phyloP scores from a whole-genome alignment of 163 green algal genomes.

The Prototheca wickerhamii region DNA sequence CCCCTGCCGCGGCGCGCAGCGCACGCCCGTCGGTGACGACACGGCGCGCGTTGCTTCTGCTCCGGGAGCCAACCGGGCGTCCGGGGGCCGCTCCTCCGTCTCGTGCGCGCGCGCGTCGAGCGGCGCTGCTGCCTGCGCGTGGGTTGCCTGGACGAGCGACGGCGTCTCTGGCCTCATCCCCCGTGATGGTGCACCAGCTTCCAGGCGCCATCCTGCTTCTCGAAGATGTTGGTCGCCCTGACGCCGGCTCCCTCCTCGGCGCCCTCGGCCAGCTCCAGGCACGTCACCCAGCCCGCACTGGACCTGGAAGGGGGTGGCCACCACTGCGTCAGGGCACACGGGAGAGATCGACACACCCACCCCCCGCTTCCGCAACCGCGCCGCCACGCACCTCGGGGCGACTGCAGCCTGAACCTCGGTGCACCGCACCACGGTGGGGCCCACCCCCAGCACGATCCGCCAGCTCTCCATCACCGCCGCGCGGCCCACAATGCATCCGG shows the following conservation, averaged over 20 bases:
- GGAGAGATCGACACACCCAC: background rate
- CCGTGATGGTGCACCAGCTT: slow-evolving; percentile 78
- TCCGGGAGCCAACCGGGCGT: no score
- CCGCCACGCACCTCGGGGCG: slow-evolving; percentile 8
- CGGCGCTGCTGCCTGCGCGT: no score
- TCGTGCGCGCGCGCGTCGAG: no score
- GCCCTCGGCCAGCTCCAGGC: slow-evolving; percentile 71
- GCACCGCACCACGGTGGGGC: slow-evolving; percentile 56
- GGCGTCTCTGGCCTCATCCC: no score
- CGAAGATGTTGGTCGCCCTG: slow-evolving; percentile 84
- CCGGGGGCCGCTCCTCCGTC: no score
- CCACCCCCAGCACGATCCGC: slow-evolving; percentile 52
- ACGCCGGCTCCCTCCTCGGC: slow-evolving; percentile 54
- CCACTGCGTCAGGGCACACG: background rate
- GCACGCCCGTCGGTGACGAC: no score
- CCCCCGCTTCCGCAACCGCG: background rate
- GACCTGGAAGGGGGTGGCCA: slow-evolving; percentile 9
- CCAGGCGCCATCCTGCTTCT: slow-evolving; percentile 71
- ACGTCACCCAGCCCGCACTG: slow-evolving; percentile 66
- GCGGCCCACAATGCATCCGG: slow-evolving; percentile 61
- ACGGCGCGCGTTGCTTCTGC: no score
- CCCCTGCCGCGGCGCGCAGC: no score
- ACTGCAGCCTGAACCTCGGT: slow-evolving; percentile 67
- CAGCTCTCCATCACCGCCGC: slow-evolving; percentile 78
- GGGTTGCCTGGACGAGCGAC: no score